Percentiles rank a stretch among this genome's conserved stretches.
phyloP scores from a whole-genome alignment of 2,329 filamentous ascomycete genomes.

The Hypomyces rosellus region DNA sequence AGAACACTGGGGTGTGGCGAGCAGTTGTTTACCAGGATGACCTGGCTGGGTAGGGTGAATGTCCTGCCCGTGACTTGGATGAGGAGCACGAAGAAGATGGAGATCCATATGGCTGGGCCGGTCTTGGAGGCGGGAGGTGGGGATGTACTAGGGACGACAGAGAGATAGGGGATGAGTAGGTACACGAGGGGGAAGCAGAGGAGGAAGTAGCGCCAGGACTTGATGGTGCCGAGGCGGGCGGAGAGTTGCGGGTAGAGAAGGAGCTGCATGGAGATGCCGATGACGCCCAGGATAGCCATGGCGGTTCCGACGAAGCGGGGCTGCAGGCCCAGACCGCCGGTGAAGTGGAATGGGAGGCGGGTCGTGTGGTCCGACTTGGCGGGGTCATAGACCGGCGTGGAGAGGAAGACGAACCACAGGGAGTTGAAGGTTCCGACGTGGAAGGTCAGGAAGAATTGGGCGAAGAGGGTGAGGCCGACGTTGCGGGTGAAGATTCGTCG shows the following conservation, averaged over 20 bases:
- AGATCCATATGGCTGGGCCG: conserved; percentile 55
- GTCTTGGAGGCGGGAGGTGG: conserved; percentile 45
- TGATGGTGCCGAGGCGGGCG: conserved; percentile 58
- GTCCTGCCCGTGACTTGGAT: conserved; percentile 62
- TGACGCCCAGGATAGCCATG: conserved; percentile 67
- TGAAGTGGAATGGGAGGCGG: conserved; percentile 54
- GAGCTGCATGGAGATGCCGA: conserved; percentile 60
- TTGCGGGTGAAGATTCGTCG: conserved; percentile 50
- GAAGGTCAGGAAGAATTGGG: conserved; percentile 63
- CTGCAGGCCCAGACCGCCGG: conserved; percentile 68
- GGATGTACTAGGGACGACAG: conserved; percentile 54
- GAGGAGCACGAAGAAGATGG: conserved; percentile 55
- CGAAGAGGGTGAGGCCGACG: conserved; percentile 49
- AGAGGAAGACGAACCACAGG: conserved; percentile 71
- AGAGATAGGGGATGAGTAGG: conserved; percentile 61
- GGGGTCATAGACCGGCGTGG: conserved; percentile 56
- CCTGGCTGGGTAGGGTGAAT: conserved; percentile 46
- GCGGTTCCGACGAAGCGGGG: conserved; percentile 67
- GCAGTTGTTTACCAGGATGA: conserved; percentile 43
- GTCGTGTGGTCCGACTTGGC: conserved; percentile 24
- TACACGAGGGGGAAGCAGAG: conserved; percentile 67
- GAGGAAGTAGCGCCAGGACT: conserved; percentile 61
- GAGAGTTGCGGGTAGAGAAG: conserved; percentile 64
- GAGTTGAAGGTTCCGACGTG: conserved; percentile 72
- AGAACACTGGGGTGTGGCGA: conserved; percentile 42